These are phyloP conservation scores for Vigna reflexopilosa DNA, from an alignment of 306 rosid species.

Conservation along the genomic window DNA sequence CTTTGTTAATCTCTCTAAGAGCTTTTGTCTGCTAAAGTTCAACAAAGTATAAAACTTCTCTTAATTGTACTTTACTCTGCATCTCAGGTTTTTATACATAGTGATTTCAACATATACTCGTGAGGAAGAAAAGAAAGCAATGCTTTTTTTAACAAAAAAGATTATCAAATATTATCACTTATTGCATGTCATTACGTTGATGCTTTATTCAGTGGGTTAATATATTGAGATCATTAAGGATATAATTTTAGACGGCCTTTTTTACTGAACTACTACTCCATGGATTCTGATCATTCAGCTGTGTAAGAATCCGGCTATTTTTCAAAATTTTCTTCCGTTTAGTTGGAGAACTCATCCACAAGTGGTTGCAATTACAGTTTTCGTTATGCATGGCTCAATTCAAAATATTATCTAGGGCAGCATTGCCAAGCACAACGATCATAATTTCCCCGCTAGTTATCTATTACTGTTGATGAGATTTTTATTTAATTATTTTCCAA, in stretches of 20 bases:
- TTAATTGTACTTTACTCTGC: too few species aligned
- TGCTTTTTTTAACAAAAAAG: background rate
- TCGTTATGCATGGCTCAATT: background rate
- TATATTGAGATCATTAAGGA: background rate
- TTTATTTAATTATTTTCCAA: background rate
- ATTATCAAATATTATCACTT: too few species aligned
- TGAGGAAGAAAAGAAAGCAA: background rate
- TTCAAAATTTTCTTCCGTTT: background rate
- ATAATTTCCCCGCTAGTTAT: too few species aligned
- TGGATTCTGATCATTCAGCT: slow-evolving; percentile 1
- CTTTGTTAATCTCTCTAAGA: background rate
- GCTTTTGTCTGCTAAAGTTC: background rate
- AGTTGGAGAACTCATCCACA: slow-evolving; percentile 11
- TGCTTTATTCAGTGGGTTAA: background rate
- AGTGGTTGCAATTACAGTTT: background rate
- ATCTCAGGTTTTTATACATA: background rate
- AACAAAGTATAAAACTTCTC: too few species aligned
- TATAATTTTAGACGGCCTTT: too few species aligned
- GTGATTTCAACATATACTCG: slow-evolving; percentile 15
- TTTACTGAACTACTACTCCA: background rate
- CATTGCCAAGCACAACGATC: too few species aligned
- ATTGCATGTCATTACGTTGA: background rate
- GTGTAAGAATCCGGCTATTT: background rate
- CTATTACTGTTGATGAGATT: background rate
- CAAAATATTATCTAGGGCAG: too few species aligned